These are phyloP conservation scores for Senna siamea DNA, from an alignment of 306 rosid genomes.

Conservation along the genomic window DNA sequence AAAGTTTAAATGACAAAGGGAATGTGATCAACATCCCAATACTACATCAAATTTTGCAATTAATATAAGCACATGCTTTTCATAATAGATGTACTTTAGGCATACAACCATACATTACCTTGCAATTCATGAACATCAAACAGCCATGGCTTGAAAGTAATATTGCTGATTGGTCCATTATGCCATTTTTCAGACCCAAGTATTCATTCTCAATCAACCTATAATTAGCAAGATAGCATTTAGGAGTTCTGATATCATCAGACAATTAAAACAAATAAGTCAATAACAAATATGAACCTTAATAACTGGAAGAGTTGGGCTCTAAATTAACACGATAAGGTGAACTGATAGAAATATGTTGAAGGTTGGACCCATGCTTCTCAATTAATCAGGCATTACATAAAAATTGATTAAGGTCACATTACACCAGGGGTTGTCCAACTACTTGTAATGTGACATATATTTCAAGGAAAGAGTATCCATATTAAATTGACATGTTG, in stretches of 20 bases:
- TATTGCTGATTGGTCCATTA: slow-evolving; percentile 97
- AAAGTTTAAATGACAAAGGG: slow-evolving; percentile 32
- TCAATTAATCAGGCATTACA: neutral
- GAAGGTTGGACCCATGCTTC: neutral
- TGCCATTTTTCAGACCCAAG: slow-evolving; percentile 94
- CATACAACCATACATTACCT: slow-evolving; percentile 59
- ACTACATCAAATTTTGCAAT: slow-evolving; percentile 26
- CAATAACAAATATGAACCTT: slow-evolving; percentile 4
- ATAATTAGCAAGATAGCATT: slow-evolving; percentile 35
- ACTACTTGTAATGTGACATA: neutral
- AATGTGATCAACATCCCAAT: slow-evolving; percentile 32
- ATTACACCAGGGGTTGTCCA: neutral
- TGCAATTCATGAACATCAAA: slow-evolving; percentile 95
- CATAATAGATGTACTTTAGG: slow-evolving; percentile 12
- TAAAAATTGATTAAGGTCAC: neutral
- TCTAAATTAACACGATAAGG: slow-evolving; percentile 2
- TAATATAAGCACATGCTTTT: slow-evolving; percentile 2
- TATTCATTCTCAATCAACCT: slow-evolving; percentile 94
- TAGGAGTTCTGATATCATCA: slow-evolving; percentile 24
- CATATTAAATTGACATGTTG: neutral
- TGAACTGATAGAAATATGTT: neutral
- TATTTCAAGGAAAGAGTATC: slow-evolving; percentile 2
- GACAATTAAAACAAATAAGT: slow-evolving; percentile 22
- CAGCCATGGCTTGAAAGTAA: slow-evolving; percentile 84
- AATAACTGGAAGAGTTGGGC: slow-evolving; percentile 27